Base-by-base conservation (phyloP, 2,329 filamentous ascomycete genomes). In the Trichophyton mentagrophytes region DNA sequence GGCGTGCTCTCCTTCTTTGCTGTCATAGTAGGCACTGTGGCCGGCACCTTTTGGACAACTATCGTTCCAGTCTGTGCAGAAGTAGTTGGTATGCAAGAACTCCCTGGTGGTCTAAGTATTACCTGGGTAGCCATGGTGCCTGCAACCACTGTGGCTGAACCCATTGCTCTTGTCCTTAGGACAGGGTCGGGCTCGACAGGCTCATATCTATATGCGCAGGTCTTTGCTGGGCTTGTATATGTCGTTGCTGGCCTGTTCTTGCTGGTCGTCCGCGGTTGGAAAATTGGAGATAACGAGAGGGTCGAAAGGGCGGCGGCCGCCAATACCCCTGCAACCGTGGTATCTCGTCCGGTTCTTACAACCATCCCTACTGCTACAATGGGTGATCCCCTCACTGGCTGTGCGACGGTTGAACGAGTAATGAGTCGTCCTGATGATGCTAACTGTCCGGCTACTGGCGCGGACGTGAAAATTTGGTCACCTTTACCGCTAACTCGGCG, bases 181-280 rank as follows among this genome's bases (percentile, higher is more conserved):
- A 78, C 78, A 17, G 65, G 67, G 58, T 61, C 66, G 8, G 62
- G 67, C 4, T 55, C 64, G 4, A 66, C 66, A 0, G 67, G 67
- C 33, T 67, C 69, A 1, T 78, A 77, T 61, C 64, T 76, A 17
- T 68, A 69, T 33, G 72, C 75, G 3, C 76, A 78, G 64, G 66
- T 86, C 1, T 86, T 87, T 64, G 79, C 80, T 0, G 84, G 82
- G 1, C 74, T 82, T 62, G 81, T 85, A 75, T 88, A 82, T 65
- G 69, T 86, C 22, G 78, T 73, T 1, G 81, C 79, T 13, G 80
- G 80, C 15, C 17, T 78, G 7, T 82, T 76, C 64, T 59, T 75
- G 36, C 76, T 73, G 73, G 30, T 76, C 5, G 71, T 74, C 6
- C 67, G 73, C 30, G 70, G 70, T 1, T 76, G 73, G 73, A 75